These are phyloP conservation scores for Podospora anserina DNA, from an alignment of 495 filamentous ascomycete genomes.

Conservation along the genomic window DNA sequence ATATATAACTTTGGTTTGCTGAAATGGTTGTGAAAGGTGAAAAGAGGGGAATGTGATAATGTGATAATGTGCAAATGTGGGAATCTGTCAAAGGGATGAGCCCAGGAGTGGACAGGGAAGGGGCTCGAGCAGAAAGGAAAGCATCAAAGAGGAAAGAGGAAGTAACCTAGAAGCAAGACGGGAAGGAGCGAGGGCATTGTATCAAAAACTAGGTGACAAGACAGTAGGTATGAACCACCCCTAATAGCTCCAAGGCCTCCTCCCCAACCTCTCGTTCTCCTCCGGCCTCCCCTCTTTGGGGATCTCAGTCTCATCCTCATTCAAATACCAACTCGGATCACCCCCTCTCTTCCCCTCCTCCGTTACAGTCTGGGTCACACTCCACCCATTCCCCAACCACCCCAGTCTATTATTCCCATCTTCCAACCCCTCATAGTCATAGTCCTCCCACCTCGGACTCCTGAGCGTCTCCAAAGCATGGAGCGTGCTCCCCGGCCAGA, in stretches of 20 bases:
- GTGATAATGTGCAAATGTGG: too few relatives aligned
- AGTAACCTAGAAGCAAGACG: too few relatives aligned
- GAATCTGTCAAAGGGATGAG: too few relatives aligned
- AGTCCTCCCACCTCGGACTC: constrained; percentile 47
- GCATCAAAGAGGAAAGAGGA: too few relatives aligned
- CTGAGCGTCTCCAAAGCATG: constrained; percentile 45
- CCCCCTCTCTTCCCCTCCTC: constrained; percentile 20
- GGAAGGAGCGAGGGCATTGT: background rate
- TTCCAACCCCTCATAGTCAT: constrained; percentile 35
- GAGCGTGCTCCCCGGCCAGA: constrained; percentile 45
- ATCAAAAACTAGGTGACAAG: too few relatives aligned
- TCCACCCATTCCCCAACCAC: constrained; percentile 55
- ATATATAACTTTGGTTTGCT: too few relatives aligned
- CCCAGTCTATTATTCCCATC: constrained; percentile 32
- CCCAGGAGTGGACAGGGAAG: too few relatives aligned
- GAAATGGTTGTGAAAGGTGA: too few relatives aligned
- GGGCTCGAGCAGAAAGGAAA: too few relatives aligned
- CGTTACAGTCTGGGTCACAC: constrained; percentile 35
- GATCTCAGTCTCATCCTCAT: constrained; percentile 43
- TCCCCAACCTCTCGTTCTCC: constrained; percentile 39
- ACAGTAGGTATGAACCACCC: too few relatives aligned
- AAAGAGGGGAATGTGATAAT: too few relatives aligned
- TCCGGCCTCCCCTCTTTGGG: constrained; percentile 43
- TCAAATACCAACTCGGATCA: constrained; percentile 51
- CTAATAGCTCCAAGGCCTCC: constrained; percentile 48